Evolutionary conservation across 1,284 basidiomycete species (phyloP).

Genomic region (Coniferiporia weirii): DNA sequence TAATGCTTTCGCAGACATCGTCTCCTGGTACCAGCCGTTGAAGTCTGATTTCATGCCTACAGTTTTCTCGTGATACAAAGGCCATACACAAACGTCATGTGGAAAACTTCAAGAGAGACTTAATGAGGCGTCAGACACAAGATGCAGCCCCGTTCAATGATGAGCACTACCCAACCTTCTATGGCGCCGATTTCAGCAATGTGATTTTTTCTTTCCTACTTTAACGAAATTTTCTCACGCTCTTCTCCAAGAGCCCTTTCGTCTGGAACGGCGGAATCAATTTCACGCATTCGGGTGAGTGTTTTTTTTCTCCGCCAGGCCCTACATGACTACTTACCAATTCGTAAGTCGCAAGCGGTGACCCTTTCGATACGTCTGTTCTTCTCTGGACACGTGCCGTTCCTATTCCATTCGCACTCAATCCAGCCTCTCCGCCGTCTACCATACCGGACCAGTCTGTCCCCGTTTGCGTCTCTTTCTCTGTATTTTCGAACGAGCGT

Average conservation of each 20-base stretch:
- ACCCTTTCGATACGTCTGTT: constrained; percentile 55
- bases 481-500: constrained; percentile 35
- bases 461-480: constrained; percentile 54
- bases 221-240: background rate
- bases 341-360: constrained; percentile 33
- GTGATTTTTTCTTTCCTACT: constrained; percentile 27
- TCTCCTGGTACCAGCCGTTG: background rate
- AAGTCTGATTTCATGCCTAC: background rate
- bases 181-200: constrained; percentile 48
- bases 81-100: constrained; percentile 37
- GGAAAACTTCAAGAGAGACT: constrained; percentile 21
- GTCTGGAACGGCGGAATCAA: constrained; percentile 51
- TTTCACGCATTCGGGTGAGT: constrained; percentile 39
- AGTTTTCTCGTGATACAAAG: constrained; percentile 39
- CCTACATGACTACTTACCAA: background rate
- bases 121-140: constrained; percentile 33
- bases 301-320: too few species aligned
- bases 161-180: constrained; percentile 51
- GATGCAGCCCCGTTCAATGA: constrained; percentile 39
- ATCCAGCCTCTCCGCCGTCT: constrained; percentile 22
- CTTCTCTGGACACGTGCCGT: constrained; percentile 60
- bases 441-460: constrained; percentile 45
- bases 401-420: constrained; percentile 27
- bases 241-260: constrained; percentile 37
- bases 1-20: constrained; percentile 20